Base-by-base conservation (phyloP, 192 early-diverging fungal species). In the Obelidium mucronatum region DNA sequence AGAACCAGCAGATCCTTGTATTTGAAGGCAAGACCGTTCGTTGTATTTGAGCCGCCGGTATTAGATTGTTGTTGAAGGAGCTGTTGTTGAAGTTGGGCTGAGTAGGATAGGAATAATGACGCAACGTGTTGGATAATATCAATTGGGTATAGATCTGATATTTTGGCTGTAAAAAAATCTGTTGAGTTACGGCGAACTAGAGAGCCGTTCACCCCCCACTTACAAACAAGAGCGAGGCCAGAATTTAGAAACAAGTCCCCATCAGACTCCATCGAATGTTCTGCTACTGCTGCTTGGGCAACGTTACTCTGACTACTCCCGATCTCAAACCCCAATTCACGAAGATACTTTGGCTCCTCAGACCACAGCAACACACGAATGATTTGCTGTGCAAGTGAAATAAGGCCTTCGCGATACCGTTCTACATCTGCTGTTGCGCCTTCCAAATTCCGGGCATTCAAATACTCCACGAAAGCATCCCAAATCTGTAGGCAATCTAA, bases 131-230 rank as follows among this genome's bases (percentile, higher is more conserved):
- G 67, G 22, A 78, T 44, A 40, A 78, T 61, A 1, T 72, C 39
- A 22, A n/a, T 8, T 31, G 76, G 67, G 60, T 51, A 78, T 15
- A 78, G 60, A 59, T 72, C 76, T 28, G 67, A 52, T 31, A 70
- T 73, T 74, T 78, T 78, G 19, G 76, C 76, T 78, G 68, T 6
- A 76, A 69, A 69, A 51, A 26, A 69, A 40, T 54, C 24, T 13
- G 19, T 39, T 24, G 5, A 39, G 33, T 39, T 34, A 19, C 24
- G 15, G 24, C 4, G n/a, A n/a, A n/a, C n/a, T n/a, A n/a, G n/a
- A n/a, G n/a, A n/a, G n/a, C n/a, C n/a, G n/a, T n/a, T n/a, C n/a
- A n/a, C n/a, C n/a, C n/a, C n/a, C n/a, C n/a, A n/a, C n/a, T n/a
- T n/a, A n/a, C n/a, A n/a, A n/a, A n/a, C n/a, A n/a, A n/a, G n/a